Evolutionary conservation across 495 filamentous ascomycete species (phyloP), one percentile per base, ranked within the genome.

Genomic region (Aspergillus nanangensis): DNA sequence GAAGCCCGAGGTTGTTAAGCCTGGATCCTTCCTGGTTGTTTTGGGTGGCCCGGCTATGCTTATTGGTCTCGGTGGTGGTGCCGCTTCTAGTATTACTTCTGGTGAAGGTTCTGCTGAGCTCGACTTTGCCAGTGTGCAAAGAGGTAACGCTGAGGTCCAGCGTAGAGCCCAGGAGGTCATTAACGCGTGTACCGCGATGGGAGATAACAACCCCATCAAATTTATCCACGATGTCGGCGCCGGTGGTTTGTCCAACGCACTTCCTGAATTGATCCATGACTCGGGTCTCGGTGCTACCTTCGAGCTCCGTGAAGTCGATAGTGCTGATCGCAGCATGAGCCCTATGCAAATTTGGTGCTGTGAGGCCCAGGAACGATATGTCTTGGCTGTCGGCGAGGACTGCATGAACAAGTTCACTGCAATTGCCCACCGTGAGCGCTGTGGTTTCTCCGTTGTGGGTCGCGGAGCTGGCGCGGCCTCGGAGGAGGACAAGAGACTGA

Each of bases 191-290:
- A 79, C 84, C 21, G 82, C 90, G 1, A 75, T 96, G 62, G 91
- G 91, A 9, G 71, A 80, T 2, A 69, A 85, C 35, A 96, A 87
- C 58, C 93, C 93, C 0, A 97, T 98, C 45, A 82, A 84, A 44
- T 90, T 95, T 67, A 96, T 98, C 58, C 93, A 98, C 60, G 93
- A 97, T 56, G 92, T 98, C 38, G 93, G 93, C 43, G 94, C 93
- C 24, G 93, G 93, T 57, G 93, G 93, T 38, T 68, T 97, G 23
- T 95, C 89, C 0, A 98, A 97, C 62, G 94, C 91, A 18, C 74
- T 98, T 17, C 87, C 89, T 3, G 93, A 96, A 59, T 71, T 98
- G 15, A 90, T 95, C 24, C 86, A 93, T 49, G 93, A 98, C 61
- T 88, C 90, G 21, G 86, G 87, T 0, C 80, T 87, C 42, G 93